A percentile compares a stretch with the other conserved stretches of the same genome.
Evolutionary conservation across 1,284 basidiomycete genomes (phyloP).

Genomic region (Neolentinus lepideus): DNA sequence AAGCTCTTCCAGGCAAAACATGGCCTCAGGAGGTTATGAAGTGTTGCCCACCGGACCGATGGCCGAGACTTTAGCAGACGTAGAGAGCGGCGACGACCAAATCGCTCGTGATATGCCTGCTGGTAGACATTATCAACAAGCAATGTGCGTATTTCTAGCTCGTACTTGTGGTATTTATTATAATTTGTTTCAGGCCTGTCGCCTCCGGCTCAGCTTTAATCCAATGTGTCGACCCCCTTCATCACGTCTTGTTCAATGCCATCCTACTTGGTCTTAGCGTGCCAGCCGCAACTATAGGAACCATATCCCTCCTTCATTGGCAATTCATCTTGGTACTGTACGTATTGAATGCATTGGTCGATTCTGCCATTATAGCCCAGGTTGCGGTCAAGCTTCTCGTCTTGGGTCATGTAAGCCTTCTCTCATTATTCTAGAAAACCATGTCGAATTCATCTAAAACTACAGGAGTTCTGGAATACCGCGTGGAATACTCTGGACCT

Average conservation of each 20-base stretch:
- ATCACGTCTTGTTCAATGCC: background rate
- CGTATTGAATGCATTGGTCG: background rate
- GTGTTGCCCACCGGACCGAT: no score
- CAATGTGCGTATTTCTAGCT: no score
- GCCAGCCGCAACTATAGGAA: background rate
- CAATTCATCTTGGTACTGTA: background rate
- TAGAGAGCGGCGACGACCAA: no score
- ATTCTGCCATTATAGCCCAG: background rate
- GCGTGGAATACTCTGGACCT: background rate
- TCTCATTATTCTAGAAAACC: background rate
- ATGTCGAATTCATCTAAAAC: background rate
- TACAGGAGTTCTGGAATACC: background rate
- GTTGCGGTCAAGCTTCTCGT: background rate
- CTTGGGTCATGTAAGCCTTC: background rate
- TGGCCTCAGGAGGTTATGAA: no score
- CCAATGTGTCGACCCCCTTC: no score
- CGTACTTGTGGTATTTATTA: no score
- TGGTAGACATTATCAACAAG: no score
- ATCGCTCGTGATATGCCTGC: no score
- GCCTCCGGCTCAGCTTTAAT: no score
- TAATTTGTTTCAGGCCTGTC: no score
- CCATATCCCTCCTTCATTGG: background rate
- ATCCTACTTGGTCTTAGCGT: background rate
- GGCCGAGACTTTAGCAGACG: no score
- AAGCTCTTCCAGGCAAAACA: no score